phyloP scores from a whole-genome alignment of 108 stramenopile genomes.

The Cyclotella atomus region DNA sequence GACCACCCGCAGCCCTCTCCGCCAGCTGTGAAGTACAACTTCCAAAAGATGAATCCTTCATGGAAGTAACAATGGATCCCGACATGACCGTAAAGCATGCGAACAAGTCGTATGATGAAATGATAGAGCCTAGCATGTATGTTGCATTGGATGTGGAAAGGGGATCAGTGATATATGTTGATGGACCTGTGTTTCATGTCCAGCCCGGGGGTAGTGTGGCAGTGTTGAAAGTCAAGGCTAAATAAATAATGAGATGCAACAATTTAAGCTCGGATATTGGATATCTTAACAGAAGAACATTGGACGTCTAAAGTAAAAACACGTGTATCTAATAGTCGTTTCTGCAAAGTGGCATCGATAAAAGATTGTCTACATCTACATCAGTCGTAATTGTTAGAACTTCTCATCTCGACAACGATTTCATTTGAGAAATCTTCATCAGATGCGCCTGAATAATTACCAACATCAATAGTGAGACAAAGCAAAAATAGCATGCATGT shows the following conservation, averaged over 20 bases:
- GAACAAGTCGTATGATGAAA: not conserved
- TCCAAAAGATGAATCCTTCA: not conserved
- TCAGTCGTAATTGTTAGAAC: too few species aligned
- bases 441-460: conserved; percentile 28
- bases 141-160: conserved; percentile 1
- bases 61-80: not conserved
- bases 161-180: not conserved
- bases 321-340: too few species aligned
- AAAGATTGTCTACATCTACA: not conserved
- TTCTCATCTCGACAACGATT: conserved; percentile 6
- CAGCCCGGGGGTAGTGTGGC: not conserved
- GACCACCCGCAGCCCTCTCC: not conserved
- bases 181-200: not conserved
- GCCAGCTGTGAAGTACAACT: not conserved
- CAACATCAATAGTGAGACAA: not conserved
- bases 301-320: too few species aligned
- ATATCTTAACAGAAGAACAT: too few species aligned
- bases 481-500: not conserved
- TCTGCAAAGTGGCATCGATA: too few species aligned
- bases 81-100: not conserved
- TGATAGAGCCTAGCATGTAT: not conserved
- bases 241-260: too few species aligned
- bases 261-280: too few species aligned
- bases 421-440: conserved; percentile 26
- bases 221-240: not conserved